Evolutionary conservation across 257 asterid genomes (phyloP).

Genomic region (Salvia miltiorrhiza): DNA sequence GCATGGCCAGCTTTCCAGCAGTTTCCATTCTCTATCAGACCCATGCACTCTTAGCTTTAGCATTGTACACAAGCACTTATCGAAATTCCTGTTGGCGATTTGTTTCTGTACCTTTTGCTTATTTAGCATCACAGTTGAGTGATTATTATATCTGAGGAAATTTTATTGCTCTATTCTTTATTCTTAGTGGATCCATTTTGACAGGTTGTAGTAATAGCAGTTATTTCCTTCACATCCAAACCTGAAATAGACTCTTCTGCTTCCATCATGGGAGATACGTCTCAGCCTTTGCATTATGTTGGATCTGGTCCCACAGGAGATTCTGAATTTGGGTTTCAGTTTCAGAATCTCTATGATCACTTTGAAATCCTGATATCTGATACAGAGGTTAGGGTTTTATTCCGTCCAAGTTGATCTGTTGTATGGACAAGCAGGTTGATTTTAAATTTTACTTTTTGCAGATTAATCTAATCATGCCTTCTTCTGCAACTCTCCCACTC

Average conservation of each 20-base stretch:
- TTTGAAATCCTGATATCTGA: slow-evolving; percentile 57
- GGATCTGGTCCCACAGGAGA: slow-evolving; percentile 27
- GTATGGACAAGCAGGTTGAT: slow-evolving; percentile 5
- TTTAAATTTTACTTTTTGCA: slow-evolving; percentile 38
- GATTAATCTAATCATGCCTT: slow-evolving; percentile 47
- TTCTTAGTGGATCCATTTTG: slow-evolving; percentile 23
- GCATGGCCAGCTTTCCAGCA: not conserved
- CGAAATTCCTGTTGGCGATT: not conserved
- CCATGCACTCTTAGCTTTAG: slow-evolving; percentile 11
- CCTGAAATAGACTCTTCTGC: slow-evolving; percentile 36
- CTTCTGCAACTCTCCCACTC: slow-evolving; percentile 46
- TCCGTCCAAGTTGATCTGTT: slow-evolving; percentile 12
- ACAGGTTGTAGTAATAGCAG: slow-evolving; percentile 69
- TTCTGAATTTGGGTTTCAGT: slow-evolving; percentile 40
- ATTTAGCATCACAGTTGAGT: slow-evolving; percentile 6
- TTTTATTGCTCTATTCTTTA: slow-evolving; percentile 11
- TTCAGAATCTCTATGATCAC: slow-evolving; percentile 64
- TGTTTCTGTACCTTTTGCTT: not conserved
- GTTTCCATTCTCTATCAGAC: not conserved
- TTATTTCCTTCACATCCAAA: slow-evolving; percentile 53
- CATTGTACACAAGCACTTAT: not conserved
- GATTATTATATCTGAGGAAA: not conserved
- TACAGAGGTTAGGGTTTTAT: slow-evolving; percentile 53
- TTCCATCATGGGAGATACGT: slow-evolving; percentile 31
- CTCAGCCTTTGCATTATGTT: slow-evolving; percentile 28